Base-by-base conservation (phyloP, 768 basidiomycete genomes). In the Scleroderma citrinum region DNA sequence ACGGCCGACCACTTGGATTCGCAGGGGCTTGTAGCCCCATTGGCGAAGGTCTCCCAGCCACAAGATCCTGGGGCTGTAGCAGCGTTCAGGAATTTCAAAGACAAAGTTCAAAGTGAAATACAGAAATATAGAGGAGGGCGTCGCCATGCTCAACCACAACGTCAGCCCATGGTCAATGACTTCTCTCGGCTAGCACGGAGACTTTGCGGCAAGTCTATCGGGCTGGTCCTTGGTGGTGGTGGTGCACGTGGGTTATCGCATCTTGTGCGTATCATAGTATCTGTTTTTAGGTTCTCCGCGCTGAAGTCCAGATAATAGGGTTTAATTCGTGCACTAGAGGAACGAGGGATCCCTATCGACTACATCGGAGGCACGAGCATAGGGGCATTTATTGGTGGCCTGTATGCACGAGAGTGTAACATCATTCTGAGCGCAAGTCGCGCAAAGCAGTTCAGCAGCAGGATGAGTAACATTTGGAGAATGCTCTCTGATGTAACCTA, bases 391-490 rank as follows among this genome's bases (percentile, higher is more conserved):
- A 82, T 99, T 41, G 94, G 94, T 6, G 96, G 93, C 1, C 70
- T 99, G 20, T 99, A 98, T 71, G 94, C 96, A 14, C 81, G 88
- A 24, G 94, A 97, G 63, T 92, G 89, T 26, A 91, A 99, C 63
- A 69, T 97, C 26, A 79, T 98, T 45, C 88, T 88, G 21, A 85
- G 81, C 50, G 73, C 86, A 6, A 93, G 86, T 2, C 78, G 94
- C 42, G 81, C 90, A 23, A 98, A 95, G 65, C 89, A 92, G 48
- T 97, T 98, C 68, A 86, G 88, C 56, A 78, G 82, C 11, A 71
- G 96, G 54, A 92, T 99, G 93, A 80, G 85, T 12, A 94, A 92
- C 56, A 83, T 97, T 47, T 96, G 92, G 92, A 76, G 94, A 47
- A 82, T 97, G 45, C 69, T 99, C 41, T 94, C 83, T 3, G 95